Evolutionary conservation across 1,284 basidiomycete species (phyloP), one percentile per base, ranked within the genome.

Genomic region (Cryptococcus neoformans): DNA sequence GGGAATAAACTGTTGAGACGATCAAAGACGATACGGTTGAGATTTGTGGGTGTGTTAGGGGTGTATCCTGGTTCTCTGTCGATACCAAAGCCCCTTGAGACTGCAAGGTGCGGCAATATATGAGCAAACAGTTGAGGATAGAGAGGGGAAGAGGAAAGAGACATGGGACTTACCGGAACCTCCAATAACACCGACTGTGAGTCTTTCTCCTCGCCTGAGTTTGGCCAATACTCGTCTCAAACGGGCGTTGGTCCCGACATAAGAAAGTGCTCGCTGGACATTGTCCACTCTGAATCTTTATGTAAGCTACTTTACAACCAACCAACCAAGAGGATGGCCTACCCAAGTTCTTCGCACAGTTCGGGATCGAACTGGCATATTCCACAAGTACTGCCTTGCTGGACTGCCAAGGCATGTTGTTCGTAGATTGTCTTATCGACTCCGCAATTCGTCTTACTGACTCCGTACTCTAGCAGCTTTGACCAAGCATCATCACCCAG

Each of bases 21-120:
- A 14, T 70, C 62, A 51, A 75, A 77, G 9, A 75, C 53, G n/a
- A 65, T 62, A 2, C 61, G 44, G 58, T 75, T 66, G 54, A 77
- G 60, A 55, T 72, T 73, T 14, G 49, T 38, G 1, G 60, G 60
- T 9, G 59, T 60, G 55, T 67, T 58, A 12, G 59, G 55, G 34
- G 61, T 55, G 45, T 62, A 60, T 28, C 50, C 54, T 45, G 42
- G 44, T 3, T 52, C 53, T 10, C 49, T 51, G 21, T 53, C 47
- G 9, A 71, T 51, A n/a, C 69, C 68, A 42, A 66, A 64, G 11
- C 71, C 72, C 34, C 59, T 58, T 1, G 73, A 73, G 4, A 74
- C 69, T 60, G 42, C 34, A 34, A 49, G 16, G 21, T 38, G 14
- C 5, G 16, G 14, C 40, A 51, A 5, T 9, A 12, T 16, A 37